Evolutionary conservation across 2,329 filamentous ascomycete species (phyloP).

Genomic region (Ascosphaera apis): DNA sequence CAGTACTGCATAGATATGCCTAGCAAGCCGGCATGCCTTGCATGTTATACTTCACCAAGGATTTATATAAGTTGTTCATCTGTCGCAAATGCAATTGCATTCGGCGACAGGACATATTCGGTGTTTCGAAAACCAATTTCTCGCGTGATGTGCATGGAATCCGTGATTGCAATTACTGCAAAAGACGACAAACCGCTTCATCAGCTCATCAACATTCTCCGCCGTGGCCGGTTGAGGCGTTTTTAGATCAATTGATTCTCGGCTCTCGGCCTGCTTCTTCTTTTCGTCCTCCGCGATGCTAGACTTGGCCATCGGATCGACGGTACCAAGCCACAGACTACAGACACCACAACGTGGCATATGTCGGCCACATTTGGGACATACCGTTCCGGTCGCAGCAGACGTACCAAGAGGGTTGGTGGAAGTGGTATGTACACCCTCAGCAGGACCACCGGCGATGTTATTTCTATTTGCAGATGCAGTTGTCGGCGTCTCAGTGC

Average conservation of each 20-base stretch:
- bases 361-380: slow-evolving; percentile 36
- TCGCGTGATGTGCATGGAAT: slow-evolving; percentile 39
- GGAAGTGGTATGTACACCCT: slow-evolving; percentile 14
- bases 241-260: slow-evolving; percentile 1
- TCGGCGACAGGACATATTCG: slow-evolving; percentile 31
- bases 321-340: slow-evolving; percentile 35
- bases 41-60: no score
- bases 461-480: slow-evolving; percentile 9
- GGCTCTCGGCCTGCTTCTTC: slow-evolving; percentile 1
- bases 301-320: slow-evolving; percentile 27
- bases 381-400: slow-evolving; percentile 28
- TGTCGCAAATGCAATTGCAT: slow-evolving; percentile 29
- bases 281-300: slow-evolving; percentile 14
- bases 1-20: no score
- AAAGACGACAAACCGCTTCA: slow-evolving; percentile 34
- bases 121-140: slow-evolving; percentile 35
- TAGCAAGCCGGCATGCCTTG: no score
- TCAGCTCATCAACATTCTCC: slow-evolving; percentile 16
- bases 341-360: slow-evolving; percentile 41
- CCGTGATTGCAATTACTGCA: slow-evolving; percentile 41
- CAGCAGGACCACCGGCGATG: slow-evolving; percentile 4
- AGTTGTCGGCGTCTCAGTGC: slow-evolving; percentile 1
- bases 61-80: slow-evolving; percentile 4
- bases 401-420: slow-evolving; percentile 15
- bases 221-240: not conserved